phyloP scores from a whole-genome alignment of 2,329 filamentous ascomycete genomes.

The Didymella pinodella region DNA sequence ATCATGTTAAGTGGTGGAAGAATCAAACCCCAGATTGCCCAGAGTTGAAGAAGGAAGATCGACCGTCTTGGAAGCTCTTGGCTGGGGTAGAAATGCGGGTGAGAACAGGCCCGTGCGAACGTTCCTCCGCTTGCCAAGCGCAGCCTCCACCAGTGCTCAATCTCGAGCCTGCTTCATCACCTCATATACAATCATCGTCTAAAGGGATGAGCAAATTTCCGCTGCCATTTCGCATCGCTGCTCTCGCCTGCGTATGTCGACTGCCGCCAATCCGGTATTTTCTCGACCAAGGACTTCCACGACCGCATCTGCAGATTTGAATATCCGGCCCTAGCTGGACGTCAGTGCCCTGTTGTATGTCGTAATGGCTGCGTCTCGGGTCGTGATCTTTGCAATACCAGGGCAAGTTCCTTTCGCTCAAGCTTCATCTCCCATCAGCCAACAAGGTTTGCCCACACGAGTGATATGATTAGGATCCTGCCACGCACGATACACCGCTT shows the following conservation, averaged over 20 bases:
- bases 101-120: slow-evolving; percentile 3
- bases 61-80: slow-evolving; percentile 23
- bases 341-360: background rate
- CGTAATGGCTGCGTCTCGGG: background rate
- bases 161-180: slow-evolving; percentile 8
- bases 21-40: slow-evolving; percentile 29
- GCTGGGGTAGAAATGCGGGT: slow-evolving; percentile 22
- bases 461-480: no score
- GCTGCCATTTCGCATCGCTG: background rate
- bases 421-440: no score
- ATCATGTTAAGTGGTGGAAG: slow-evolving; percentile 33
- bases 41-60: slow-evolving; percentile 24
- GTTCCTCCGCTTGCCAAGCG: slow-evolving; percentile 11
- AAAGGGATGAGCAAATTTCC: slow-evolving; percentile 8
- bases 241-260: background rate
- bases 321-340: background rate
- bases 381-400: background rate
- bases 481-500: no score
- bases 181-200: slow-evolving; percentile 3
- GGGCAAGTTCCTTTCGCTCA: no score
- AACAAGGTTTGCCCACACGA: no score
- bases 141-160: slow-evolving; percentile 9
- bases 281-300: background rate
- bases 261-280: background rate
- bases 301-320: background rate